phyloP scores from a whole-genome alignment of 2,329 filamentous ascomycete genomes.

The Chaetoscypha palmicola region DNA sequence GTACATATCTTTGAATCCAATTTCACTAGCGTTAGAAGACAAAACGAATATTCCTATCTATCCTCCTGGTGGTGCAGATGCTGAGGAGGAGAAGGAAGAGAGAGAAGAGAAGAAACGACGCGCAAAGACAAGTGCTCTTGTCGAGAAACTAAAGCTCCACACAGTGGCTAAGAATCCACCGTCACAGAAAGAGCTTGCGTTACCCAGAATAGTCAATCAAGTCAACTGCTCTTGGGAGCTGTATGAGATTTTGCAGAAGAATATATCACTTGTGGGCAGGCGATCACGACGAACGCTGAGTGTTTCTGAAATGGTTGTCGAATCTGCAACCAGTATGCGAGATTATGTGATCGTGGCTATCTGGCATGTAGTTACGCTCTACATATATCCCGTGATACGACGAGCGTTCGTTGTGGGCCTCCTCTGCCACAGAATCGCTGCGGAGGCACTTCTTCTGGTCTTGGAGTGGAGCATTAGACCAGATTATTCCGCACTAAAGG shows the following conservation, averaged over 20 bases:
- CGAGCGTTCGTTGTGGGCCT: constrained; percentile 69
- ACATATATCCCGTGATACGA: constrained; percentile 71
- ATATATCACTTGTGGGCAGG: constrained; percentile 75
- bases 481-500: constrained; percentile 79
- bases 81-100: constrained; percentile 63
- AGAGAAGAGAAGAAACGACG: constrained; percentile 51
- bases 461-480: constrained; percentile 80
- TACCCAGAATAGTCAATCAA: constrained; percentile 80
- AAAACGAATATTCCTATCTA: constrained; percentile 42
- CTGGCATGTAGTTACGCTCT: constrained; percentile 64
- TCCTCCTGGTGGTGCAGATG: constrained; percentile 54
- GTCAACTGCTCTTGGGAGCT: constrained; percentile 95
- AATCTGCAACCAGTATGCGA: constrained; percentile 82
- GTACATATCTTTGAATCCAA: constrained; percentile 86
- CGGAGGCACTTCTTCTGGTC: constrained; percentile 69
- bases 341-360: constrained; percentile 63
- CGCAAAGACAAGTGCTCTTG: constrained; percentile 56
- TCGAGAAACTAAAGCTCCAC: constrained; percentile 83
- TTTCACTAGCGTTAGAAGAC: constrained; percentile 76
- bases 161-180: constrained; percentile 70
- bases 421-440: constrained; percentile 70
- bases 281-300: constrained; percentile 79
- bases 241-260: constrained; percentile 77
- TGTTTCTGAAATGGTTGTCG: constrained; percentile 88
- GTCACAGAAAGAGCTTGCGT: constrained; percentile 74